A percentile compares a stretch with the other conserved stretches of the same genome.
These are phyloP conservation scores for Dryadomyces quercivorus DNA, from an alignment of 2,329 filamentous ascomycete species.

Conservation along the genomic window DNA sequence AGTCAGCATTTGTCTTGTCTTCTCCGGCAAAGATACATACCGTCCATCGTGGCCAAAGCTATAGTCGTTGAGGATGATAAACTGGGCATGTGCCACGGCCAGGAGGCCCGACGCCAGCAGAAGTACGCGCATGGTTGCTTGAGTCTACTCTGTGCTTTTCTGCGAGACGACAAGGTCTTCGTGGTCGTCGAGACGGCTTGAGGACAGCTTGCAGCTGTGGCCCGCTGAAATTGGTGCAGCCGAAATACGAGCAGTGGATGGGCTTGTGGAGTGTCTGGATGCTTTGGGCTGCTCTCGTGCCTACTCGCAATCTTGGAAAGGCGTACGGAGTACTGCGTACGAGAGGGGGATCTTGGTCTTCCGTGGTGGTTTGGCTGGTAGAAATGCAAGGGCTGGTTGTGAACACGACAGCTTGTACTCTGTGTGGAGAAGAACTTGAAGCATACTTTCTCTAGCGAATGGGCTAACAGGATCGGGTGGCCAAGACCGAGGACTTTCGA, in stretches of 20 bases:
- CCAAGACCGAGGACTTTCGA: not conserved
- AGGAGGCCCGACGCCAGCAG: constrained; percentile 11
- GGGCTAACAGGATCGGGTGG: not conserved
- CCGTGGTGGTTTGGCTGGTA: not conserved
- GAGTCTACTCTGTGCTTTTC: not conserved
- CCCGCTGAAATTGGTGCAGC: not conserved
- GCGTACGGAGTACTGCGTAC: too few species aligned
- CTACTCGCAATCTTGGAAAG: not conserved
- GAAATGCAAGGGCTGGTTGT: not conserved
- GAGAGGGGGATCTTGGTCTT: not conserved
- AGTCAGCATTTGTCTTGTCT: not conserved
- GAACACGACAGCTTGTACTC: not conserved
- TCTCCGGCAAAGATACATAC: constrained; percentile 23
- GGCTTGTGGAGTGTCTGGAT: not conserved
- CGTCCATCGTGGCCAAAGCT: constrained; percentile 64
- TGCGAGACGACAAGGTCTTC: not conserved
- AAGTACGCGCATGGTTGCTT: constrained; percentile 8
- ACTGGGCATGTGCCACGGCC: constrained; percentile 44
- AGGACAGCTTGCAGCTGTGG: constrained; percentile 13
- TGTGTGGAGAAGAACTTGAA: not conserved
- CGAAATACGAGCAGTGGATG: not conserved
- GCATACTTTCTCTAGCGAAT: not conserved
- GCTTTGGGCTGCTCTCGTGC: not conserved
- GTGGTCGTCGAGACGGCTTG: not conserved
- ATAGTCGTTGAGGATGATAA: constrained; percentile 52